Conservation (phyloP, 2,329 filamentous ascomycete genomes). For the Ceratocystis huliohia region DNA sequence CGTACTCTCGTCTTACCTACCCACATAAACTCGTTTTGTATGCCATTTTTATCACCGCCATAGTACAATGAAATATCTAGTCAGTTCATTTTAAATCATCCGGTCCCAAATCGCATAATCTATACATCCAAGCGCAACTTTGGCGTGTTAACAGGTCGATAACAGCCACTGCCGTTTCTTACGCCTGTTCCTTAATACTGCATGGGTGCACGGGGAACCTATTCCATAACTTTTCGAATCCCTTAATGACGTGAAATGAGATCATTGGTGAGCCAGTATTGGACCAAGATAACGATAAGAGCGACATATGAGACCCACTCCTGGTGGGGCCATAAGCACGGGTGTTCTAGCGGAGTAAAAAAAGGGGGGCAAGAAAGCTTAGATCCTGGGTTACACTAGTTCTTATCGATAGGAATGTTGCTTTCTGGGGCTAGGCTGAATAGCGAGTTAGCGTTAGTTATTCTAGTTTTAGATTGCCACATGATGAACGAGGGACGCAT, state of each 20-base stretch:
- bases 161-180: not conserved
- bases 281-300: not conserved
- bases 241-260: slow-evolving; percentile 10
- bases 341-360: not conserved
- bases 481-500: too few species aligned
- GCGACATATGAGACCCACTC: not conserved
- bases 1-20: too few species aligned
- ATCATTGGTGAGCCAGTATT: slow-evolving; percentile 4
- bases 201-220: not conserved
- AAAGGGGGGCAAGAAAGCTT: not conserved
- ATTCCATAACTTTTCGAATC: not conserved
- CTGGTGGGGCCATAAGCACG: not conserved
- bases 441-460: not conserved
- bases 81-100: too few species aligned
- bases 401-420: not conserved
- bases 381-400: not conserved
- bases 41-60: too few species aligned
- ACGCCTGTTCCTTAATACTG: not conserved
- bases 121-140: not conserved
- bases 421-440: not conserved
- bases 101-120: not conserved
- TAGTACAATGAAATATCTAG: too few species aligned
- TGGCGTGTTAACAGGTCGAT: not conserved
- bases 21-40: too few species aligned
- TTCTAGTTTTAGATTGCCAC: not conserved